Evolutionary conservation across 73 alveolate genomes (phyloP), one percentile per base, ranked within the genome.

Genomic region (Paramecium primaurelia): DNA sequence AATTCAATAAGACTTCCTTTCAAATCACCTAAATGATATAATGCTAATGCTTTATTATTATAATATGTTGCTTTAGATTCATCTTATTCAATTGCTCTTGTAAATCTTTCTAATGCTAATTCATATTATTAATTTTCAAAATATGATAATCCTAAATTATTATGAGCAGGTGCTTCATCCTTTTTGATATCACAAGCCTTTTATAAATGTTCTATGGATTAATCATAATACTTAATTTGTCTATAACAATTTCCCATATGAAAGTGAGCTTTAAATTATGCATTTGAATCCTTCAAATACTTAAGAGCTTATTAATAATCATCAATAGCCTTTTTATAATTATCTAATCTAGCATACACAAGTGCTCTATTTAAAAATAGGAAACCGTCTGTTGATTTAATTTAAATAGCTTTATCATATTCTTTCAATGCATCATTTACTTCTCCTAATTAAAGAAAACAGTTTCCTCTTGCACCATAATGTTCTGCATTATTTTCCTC

Each of bases 141-240:
- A 44, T 95, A 93, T 6, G 97, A 92, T 60, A 96, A 93, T 8
- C 99, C 99, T 5, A 97, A 86, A 86, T 97, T 96, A 91, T 97
- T 96, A 26, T 94, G 95, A 26, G 98, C 98, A n/a, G 93, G 90
- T 26, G 98, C 97, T 73, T 97, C 93, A 68, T 97, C 98, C 25
- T 92, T 83, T 68, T 95, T 92, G 45, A 95, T 60, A 14, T 95
- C 97, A 37, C 96, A 96, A 1, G 99, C 99, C 71, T 93, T 95
- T 84, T 96, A 86, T 34, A 97, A 83, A 87, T 94, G 97, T n/a
- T 68, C 92, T 3, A 97, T 96, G 5, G 98, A 95, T 45, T 95
- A 91, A 54, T 96, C 97, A 26, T 93, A 88, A 59, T 86, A 73
- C 30, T 95, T 97, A 11, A 97, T 73, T 88, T 93, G 58, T 38